Evolutionary conservation across 768 basidiomycete species (phyloP).

Genomic region (Tricholomella constricta): DNA sequence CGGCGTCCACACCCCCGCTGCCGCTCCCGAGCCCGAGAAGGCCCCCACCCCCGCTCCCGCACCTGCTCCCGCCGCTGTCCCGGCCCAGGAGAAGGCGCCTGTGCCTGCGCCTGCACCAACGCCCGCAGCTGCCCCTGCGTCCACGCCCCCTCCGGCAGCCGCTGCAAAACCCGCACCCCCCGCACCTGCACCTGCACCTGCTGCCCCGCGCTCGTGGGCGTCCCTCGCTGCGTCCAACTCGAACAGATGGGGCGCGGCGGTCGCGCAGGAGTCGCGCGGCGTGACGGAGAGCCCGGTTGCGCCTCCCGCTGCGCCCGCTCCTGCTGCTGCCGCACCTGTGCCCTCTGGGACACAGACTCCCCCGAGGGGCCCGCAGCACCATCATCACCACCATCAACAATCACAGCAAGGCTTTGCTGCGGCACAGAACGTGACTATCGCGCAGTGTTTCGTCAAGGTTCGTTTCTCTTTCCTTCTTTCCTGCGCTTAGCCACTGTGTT

Average conservation of each 20-base stretch:
- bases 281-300: conserved; percentile 57
- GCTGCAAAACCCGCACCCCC: conserved; percentile 28
- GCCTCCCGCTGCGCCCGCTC: conserved; percentile 26
- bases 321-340: conserved; percentile 42
- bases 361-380: conserved; percentile 11
- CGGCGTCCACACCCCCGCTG: conserved; percentile 39
- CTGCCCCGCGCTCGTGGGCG: conserved; percentile 61
- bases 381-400: conserved; percentile 9
- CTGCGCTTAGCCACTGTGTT: neutral
- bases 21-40: conserved; percentile 44
- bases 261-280: conserved; percentile 77
- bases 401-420: conserved; percentile 45
- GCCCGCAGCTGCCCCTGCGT: conserved; percentile 26
- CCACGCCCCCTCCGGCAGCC: conserved; percentile 26
- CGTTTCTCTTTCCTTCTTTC: conserved; percentile 17
- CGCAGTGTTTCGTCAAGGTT: conserved; percentile 94
- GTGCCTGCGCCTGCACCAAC: conserved; percentile 34
- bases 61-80: conserved; percentile 23
- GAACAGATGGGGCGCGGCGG: conserved; percentile 83
- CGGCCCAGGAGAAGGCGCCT: conserved; percentile 24
- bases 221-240: conserved; percentile 82
- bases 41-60: conserved; percentile 13
- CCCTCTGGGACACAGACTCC: conserved; percentile 29
- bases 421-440: conserved; percentile 62
- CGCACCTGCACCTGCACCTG: conserved; percentile 31